These are phyloP conservation scores for Apium graveolens DNA, from an alignment of 129 eudicot species.

Conservation along the genomic window DNA sequence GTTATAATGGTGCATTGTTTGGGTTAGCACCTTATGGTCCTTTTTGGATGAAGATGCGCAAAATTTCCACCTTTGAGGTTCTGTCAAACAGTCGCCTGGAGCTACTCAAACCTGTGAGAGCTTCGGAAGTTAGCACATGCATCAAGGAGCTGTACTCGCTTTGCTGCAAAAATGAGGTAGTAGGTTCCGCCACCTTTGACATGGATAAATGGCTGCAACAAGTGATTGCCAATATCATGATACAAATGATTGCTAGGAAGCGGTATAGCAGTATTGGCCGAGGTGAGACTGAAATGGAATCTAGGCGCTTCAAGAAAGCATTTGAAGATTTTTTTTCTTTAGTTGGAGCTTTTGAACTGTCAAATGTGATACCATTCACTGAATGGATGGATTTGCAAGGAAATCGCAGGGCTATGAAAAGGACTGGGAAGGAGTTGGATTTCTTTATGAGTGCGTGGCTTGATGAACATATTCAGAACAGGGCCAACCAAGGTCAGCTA, in stretches of 20 bases:
- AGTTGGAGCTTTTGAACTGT: constrained; percentile 13
- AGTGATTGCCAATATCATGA: neutral
- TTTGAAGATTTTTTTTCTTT: constrained; percentile 1
- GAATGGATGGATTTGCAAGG: constrained; percentile 26
- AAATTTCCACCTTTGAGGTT: constrained; percentile 16
- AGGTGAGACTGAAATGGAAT: constrained; percentile 17
- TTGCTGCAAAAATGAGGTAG: constrained; percentile 2
- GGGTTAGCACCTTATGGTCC: constrained; percentile 17
- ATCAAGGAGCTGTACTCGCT: neutral
- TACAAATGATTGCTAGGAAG: constrained; percentile 22
- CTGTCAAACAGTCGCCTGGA: constrained; percentile 18
- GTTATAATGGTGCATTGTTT: constrained; percentile 18
- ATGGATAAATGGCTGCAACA: neutral
- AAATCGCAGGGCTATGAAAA: constrained; percentile 22
- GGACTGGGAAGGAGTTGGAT: constrained; percentile 18
- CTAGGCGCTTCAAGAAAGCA: neutral
- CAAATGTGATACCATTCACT: constrained; percentile 15
- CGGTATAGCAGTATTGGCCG: constrained; percentile 6
- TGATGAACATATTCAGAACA: constrained; percentile 14
- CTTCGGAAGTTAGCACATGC: neutral
- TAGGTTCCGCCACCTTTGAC: neutral
- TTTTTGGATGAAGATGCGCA: constrained; percentile 16
- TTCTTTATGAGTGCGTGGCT: constrained; percentile 11
- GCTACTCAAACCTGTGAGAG: constrained; percentile 11
- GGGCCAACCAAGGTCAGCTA: neutral